Conservation (phyloP, 169 alveolate species). For the Besnoitia besnoiti region DNA sequence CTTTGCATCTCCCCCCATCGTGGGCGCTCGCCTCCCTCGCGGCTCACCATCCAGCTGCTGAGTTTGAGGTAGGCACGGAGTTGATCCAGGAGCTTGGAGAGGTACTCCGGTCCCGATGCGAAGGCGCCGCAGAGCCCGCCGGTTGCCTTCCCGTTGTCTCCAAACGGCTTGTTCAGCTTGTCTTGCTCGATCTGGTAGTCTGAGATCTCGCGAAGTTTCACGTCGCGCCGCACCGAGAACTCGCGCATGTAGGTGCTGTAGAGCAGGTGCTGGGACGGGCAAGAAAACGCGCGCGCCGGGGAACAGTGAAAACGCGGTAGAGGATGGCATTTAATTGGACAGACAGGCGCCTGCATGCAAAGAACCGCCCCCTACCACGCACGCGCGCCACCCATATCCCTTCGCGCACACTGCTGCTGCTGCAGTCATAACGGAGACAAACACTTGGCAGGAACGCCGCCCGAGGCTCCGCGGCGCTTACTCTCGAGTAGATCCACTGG, state of each 20-base stretch:
- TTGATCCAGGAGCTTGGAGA: constrained; percentile 46
- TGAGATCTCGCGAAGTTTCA: constrained; percentile 53
- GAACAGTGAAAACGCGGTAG: no score
- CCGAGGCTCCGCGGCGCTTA: background rate
- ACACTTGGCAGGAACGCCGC: no score
- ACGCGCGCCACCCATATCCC: background rate
- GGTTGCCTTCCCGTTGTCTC: background rate
- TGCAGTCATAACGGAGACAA: no score
- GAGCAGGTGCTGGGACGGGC: background rate
- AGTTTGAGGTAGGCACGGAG: constrained; percentile 51
- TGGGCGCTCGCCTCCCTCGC: background rate
- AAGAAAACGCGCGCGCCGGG: background rate
- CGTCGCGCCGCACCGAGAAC: constrained; percentile 60
- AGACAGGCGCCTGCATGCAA: background rate
- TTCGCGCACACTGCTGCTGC: no score
- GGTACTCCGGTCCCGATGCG: background rate
- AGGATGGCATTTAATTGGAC: background rate
- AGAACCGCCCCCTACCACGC: background rate
- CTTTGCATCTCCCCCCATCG: no score
- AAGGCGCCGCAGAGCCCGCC: constrained; percentile 31
- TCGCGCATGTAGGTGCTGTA: constrained; percentile 47
- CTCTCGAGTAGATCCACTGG: constrained; percentile 62
- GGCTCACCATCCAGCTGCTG: constrained; percentile 55
- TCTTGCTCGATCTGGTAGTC: constrained; percentile 58
- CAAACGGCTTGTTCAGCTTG: constrained; percentile 48